These are phyloP conservation scores for Phyllosticta capitalensis DNA, from an alignment of 2,329 filamentous ascomycete species.

Conservation along the genomic window DNA sequence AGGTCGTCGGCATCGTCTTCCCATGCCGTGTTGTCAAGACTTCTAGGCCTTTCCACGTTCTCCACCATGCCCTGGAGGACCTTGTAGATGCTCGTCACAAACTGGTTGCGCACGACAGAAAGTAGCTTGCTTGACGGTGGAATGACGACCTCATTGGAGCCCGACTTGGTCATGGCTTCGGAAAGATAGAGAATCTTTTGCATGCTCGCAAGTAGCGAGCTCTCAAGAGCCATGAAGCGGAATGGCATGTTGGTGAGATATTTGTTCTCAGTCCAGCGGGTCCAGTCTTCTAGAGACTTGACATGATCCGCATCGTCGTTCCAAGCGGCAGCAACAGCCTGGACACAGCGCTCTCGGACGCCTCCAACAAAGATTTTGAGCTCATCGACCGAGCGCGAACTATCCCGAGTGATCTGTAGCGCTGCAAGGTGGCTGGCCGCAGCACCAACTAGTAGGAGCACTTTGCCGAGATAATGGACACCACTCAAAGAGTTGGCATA, in stretches of 20 bases:
- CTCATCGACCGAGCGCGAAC: constrained; percentile 53
- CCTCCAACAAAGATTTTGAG: constrained; percentile 66
- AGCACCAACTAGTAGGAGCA: constrained; percentile 73
- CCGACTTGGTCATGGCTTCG: constrained; percentile 68
- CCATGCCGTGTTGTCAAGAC: constrained; percentile 49
- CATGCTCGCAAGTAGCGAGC: constrained; percentile 70
- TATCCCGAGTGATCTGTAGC: constrained; percentile 55
- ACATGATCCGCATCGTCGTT: constrained; percentile 87
- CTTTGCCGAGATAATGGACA: constrained; percentile 79
- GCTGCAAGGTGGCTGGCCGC: constrained; percentile 79
- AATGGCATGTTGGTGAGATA: constrained; percentile 88
- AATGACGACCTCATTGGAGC: constrained; percentile 69
- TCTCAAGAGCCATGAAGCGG: constrained; percentile 78
- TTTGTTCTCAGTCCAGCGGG: constrained; percentile 65
- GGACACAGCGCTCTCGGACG: constrained; percentile 75
- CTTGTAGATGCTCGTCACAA: constrained; percentile 89
- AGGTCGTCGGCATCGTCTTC: constrained; percentile 44
- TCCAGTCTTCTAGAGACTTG: constrained; percentile 91
- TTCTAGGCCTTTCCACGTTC: constrained; percentile 71
- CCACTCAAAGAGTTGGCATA: constrained; percentile 85
- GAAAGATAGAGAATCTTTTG: constrained; percentile 93
- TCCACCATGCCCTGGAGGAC: constrained; percentile 93
- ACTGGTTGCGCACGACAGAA: constrained; percentile 83
- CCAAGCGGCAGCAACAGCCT: constrained; percentile 83
- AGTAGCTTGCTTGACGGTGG: constrained; percentile 80